Conservation (phyloP, 2,329 filamentous ascomycete genomes). For the Knoxdaviesia capensis region DNA sequence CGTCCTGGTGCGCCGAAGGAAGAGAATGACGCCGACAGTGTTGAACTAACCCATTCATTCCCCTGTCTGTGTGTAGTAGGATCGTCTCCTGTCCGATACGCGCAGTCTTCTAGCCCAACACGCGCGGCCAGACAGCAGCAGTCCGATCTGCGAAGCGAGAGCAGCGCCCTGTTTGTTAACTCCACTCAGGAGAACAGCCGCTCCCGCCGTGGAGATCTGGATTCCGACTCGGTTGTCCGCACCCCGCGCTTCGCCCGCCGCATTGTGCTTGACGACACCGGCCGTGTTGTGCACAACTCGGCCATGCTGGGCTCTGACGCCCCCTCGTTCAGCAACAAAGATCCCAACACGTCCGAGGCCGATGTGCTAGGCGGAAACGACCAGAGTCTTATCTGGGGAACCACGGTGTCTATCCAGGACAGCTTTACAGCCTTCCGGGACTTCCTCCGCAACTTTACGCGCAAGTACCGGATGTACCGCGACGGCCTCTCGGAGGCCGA, state of each 20-base stretch:
- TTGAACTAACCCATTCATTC: too few relatives aligned
- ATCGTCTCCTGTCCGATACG: slow-evolving; percentile 83
- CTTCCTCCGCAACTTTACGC: slow-evolving; percentile 79
- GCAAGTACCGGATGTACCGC: slow-evolving; percentile 82
- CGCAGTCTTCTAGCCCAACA: slow-evolving; percentile 74
- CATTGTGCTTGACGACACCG: slow-evolving; percentile 37
- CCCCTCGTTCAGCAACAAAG: slow-evolving; percentile 37
- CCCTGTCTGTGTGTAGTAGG: slow-evolving; percentile 26
- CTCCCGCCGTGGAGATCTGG: slow-evolving; percentile 65
- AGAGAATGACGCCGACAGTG: too few relatives aligned
- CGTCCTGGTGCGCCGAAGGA: background rate
- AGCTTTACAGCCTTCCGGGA: slow-evolving; percentile 76
- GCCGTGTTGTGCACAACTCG: slow-evolving; percentile 35
- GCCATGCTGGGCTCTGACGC: slow-evolving; percentile 32
- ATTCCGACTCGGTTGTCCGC: slow-evolving; percentile 51
- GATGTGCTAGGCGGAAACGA: slow-evolving; percentile 67
- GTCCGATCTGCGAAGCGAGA: slow-evolving; percentile 61
- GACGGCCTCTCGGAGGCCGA: slow-evolving; percentile 69
- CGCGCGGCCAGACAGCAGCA: slow-evolving; percentile 37
- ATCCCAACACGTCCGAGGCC: slow-evolving; percentile 82
- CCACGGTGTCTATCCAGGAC: slow-evolving; percentile 84
- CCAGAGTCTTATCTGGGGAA: slow-evolving; percentile 84
- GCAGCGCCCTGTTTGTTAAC: slow-evolving; percentile 64
- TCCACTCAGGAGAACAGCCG: slow-evolving; percentile 33
- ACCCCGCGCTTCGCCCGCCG: slow-evolving; percentile 30